Base-by-base conservation (phyloP, 2,329 filamentous ascomycete genomes). In the Alternaria postmessia region DNA sequence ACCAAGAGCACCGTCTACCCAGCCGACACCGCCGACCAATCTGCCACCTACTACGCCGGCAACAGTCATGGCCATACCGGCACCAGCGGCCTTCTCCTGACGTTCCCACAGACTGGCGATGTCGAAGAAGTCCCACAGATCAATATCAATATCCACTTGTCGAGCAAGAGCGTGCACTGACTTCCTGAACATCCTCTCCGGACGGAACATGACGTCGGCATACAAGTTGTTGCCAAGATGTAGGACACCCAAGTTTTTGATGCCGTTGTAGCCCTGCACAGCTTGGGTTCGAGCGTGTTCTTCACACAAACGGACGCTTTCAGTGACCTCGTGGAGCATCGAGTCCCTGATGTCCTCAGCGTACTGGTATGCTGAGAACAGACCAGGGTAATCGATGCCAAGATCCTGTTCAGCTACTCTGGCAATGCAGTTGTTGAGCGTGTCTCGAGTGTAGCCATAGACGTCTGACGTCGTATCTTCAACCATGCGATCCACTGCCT, bases 91-190 rank as follows among this genome's bases (percentile, higher is more conserved):
- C 84, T 98, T 99, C 80, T 99, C 95, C 77, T 98, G 94, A 54
- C 89, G 87, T 73, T 97, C 93, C 82, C 96, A 86, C 6, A 98
- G 81, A 11, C 88, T 91, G 18, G 88, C 85, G 78, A 93, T 85
- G 78, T 99, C 95, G 71, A 99, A 92, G 83, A 99, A 98, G 81
- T 99, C 95, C 86, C 86, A 91, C 0, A 97, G 70, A 74, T 99
- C 94, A 4, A 95, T 91, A 54, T 95, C 88, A 20, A 97, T 89
- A 62, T 97, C 89, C 16, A 98, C 89, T 74, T 96, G 90, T 65
- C 93, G 88, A 6, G 92, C 93, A 41, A 97, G 82, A 2, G 88
- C 87, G 76, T 99, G 92, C 61, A 89, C 87, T 72, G 91, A 91
- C 63, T 92, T 89, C 61, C 88, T 89, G 84, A 98, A 99, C 95